Base-by-base conservation (phyloP, 768 basidiomycete genomes). In the Boletus tylopilopsis region DNA sequence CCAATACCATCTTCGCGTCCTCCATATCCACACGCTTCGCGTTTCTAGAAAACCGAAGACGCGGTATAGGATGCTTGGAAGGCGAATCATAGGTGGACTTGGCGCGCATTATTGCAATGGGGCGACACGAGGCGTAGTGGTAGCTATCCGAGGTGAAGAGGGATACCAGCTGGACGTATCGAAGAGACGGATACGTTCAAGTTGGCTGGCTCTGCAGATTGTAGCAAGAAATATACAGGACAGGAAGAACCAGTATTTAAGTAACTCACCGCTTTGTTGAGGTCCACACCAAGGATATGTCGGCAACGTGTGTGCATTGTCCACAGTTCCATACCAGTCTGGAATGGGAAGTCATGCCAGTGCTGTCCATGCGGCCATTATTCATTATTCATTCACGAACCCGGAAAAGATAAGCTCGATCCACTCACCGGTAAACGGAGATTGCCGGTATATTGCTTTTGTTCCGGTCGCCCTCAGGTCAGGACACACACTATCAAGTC, bases 231-330 rank as follows among this genome's bases (percentile, higher is more conserved):
- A 27, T 49, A 38, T 19, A n/a, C 27, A 30, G 19, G n/a, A 30
- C 37, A 18, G 42, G 51, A 32, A 21, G 30, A 37, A 24, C 22
- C 3, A 32, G 53, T 64, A 64, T 63, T 64, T 64, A 64, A n/a
- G n/a, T n/a, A n/a, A 64, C 61, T 55, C 42, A 37, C 56, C 51
- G 38, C 36, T 25, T 36, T 37, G 47, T 41, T 22, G 35, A 40
- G 30, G n/a, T n/a, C n/a, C 23, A 41, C 45, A 50, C 30, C 18
- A 54, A 34, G 45, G 9, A 33, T 22, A 38, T 47, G 49, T 49
- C 35, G 37, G 16, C 52, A 57, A n/a, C n/a, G n/a, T 33, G 50
- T 35, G 49, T 49, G 63, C 35, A 56, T 60, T 65, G 40, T 49
- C 50, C 62, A 49, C 59, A 44, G 16, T 23, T 64, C 49, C 59